Base-by-base conservation (phyloP, 768 basidiomycete genomes). In the Mrakia blollopis region DNA sequence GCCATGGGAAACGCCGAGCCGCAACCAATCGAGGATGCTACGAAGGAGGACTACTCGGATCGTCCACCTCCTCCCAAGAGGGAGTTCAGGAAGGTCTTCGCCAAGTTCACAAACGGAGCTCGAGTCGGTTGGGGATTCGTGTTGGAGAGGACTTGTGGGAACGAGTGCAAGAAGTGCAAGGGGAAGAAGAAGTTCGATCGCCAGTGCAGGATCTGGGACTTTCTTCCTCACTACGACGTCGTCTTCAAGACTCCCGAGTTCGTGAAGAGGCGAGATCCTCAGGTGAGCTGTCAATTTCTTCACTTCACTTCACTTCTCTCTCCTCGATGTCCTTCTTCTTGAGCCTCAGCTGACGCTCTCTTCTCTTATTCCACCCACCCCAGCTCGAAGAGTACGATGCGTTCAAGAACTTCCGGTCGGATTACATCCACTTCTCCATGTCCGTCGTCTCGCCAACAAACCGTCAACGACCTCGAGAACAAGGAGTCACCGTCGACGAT, bases 371-470 rank as follows among this genome's bases (percentile, higher is more conserved):
- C 35, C 41, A 52, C 35, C 54, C 35, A 50, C 35, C n/a, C n/a
- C 39, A 63, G 35, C 69, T 2, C 79, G 37, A 74, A 21, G 41
- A 52, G 32, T 63, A 72, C 69, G 95, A 98, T 83, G 93, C 93
- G 0, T 96, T 89, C 83, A 88, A 88, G 77, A 91, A 89, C 11
- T 97, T 98, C 83, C 90, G 95, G 50, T 96, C 94, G 8, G 91
- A 98, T 83, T 95, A 93, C 82, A 90, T 98, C 67, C 95, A 98
- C 83, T 87, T 95, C 74, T 94, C 94, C 0, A 87, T 94, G 57
- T 97, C 95, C 2, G 85, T 97, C 80, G 88, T 88, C 35, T 91
- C 91, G 2, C 90, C 90, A 10, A 85, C 89, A 79, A 54, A 73
- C 44, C 71, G 71, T 3, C 32, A 73, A 18, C 32, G 76, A 63